Conservation (phyloP, 371 early-diverging fungal genomes). For the Lichtheimia ramosa region DNA sequence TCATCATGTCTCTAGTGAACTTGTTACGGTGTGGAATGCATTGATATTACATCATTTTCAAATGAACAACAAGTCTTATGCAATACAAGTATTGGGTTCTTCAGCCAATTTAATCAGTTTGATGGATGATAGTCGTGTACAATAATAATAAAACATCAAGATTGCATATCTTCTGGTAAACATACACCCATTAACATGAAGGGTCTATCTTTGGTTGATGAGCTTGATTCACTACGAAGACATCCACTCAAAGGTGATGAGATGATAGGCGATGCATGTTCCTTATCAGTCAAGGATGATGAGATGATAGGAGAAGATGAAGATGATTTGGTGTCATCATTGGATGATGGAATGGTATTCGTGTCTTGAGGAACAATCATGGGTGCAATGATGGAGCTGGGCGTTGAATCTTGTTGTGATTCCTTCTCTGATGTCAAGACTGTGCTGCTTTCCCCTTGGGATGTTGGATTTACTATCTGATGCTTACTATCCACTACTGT, state of each 20-base stretch:
- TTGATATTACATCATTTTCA: slow-evolving; percentile 31
- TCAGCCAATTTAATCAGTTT: slow-evolving; percentile 44
- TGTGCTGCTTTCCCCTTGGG: too few species aligned
- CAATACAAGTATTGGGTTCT: slow-evolving; percentile 31
- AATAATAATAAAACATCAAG: not conserved
- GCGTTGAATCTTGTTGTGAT: too few species aligned
- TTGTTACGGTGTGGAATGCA: slow-evolving; percentile 43
- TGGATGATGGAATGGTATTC: too few species aligned
- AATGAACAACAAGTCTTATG: slow-evolving; percentile 27
- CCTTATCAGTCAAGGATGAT: not conserved
- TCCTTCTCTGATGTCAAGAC: too few species aligned
- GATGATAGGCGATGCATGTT: not conserved
- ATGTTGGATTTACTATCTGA: too few species aligned
- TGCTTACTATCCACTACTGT: not conserved
- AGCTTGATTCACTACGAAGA: not conserved
- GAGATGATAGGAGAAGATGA: not conserved
- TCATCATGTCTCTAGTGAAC: slow-evolving; percentile 22
- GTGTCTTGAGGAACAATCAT: too few species aligned
- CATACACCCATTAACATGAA: not conserved
- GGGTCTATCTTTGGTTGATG: not conserved
- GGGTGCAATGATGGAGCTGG: too few species aligned
- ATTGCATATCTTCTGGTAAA: slow-evolving; percentile 3
- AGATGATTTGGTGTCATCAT: too few species aligned
- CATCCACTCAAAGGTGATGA: not conserved
- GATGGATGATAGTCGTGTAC: slow-evolving; percentile 18